Evolutionary conservation across 768 basidiomycete species (phyloP).

Genomic region (Naematelia encephala): DNA sequence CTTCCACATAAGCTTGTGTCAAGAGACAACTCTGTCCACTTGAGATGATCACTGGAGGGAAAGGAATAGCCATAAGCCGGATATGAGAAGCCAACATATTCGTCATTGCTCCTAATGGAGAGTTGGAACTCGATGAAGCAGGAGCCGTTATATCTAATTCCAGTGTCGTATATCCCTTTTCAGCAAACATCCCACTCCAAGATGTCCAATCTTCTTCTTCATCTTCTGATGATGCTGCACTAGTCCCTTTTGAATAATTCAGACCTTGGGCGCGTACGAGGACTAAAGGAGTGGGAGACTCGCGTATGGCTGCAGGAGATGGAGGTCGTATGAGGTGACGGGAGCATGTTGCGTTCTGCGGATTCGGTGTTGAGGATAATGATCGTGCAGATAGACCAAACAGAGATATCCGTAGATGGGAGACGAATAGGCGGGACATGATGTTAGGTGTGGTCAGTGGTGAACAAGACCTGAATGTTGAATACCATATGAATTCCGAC

Average conservation of each 20-base stretch:
- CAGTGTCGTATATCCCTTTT: constrained; percentile 46
- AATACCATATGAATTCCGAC: not conserved
- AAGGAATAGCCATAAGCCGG: constrained; percentile 47
- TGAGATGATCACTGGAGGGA: constrained; percentile 47
- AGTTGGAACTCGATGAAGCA: not conserved
- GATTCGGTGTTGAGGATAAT: not conserved
- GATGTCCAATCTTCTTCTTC: constrained; percentile 24
- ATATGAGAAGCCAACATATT: constrained; percentile 42
- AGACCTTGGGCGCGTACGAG: constrained; percentile 22
- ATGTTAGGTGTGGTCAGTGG: not conserved
- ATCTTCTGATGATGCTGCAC: not conserved
- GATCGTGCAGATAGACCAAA: not conserved
- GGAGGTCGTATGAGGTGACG: constrained; percentile 35
- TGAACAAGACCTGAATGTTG: too few relatives aligned
- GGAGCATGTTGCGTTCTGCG: constrained; percentile 8
- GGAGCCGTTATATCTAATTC: constrained; percentile 45
- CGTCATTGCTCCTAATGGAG: constrained; percentile 17
- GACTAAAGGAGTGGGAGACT: constrained; percentile 43
- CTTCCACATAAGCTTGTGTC: constrained; percentile 67
- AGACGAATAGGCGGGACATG: not conserved
- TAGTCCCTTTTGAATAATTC: not conserved
- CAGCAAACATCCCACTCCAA: constrained; percentile 47
- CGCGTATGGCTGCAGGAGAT: constrained; percentile 26
- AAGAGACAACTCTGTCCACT: constrained; percentile 54
- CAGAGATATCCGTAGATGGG: not conserved